Evolutionary conservation across 179 eudicot species (phyloP).

Genomic region (Gypsophila paniculata): DNA sequence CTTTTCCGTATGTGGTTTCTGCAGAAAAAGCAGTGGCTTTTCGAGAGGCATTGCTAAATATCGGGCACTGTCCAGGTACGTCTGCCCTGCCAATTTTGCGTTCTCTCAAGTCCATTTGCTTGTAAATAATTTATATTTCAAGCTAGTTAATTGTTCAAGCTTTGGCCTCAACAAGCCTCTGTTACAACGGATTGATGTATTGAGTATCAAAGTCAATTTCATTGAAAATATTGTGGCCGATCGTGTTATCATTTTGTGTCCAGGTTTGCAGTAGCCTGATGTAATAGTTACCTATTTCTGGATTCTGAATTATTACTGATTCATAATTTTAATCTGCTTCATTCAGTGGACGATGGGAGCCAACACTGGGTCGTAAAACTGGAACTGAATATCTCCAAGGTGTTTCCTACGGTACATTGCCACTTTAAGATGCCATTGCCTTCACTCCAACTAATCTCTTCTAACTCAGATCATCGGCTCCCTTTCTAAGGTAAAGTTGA

Average conservation of each 20-base stretch:
- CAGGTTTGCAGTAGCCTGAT: conserved; percentile 2
- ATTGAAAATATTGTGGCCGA: not conserved
- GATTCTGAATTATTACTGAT: not conserved
- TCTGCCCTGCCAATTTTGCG: conserved; percentile 5
- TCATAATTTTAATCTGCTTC: conserved; percentile 6
- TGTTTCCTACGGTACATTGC: conserved; percentile 53
- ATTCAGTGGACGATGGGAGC: conserved; percentile 71
- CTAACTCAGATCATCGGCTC: conserved; percentile 2
- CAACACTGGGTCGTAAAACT: conserved; percentile 59
- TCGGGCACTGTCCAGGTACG: conserved; percentile 87
- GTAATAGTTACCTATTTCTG: conserved; percentile 8
- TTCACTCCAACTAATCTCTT: conserved; percentile 11
- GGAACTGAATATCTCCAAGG: conserved; percentile 65
- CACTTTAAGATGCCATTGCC: conserved; percentile 8
- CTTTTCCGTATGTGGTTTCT: conserved; percentile 30
- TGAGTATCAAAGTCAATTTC: not conserved
- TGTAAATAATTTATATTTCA: not conserved
- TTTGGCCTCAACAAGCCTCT: not conserved
- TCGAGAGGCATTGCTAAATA: conserved; percentile 89
- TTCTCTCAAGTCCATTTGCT: not conserved
- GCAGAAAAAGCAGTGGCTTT: conserved; percentile 98
- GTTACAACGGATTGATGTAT: not conserved
- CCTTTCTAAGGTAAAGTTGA: conserved; percentile 49
- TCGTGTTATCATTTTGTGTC: not conserved
- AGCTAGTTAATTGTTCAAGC: not conserved